phyloP scores from a whole-genome alignment of 768 basidiomycete genomes.

The Xerocomellus chrysenteron region DNA sequence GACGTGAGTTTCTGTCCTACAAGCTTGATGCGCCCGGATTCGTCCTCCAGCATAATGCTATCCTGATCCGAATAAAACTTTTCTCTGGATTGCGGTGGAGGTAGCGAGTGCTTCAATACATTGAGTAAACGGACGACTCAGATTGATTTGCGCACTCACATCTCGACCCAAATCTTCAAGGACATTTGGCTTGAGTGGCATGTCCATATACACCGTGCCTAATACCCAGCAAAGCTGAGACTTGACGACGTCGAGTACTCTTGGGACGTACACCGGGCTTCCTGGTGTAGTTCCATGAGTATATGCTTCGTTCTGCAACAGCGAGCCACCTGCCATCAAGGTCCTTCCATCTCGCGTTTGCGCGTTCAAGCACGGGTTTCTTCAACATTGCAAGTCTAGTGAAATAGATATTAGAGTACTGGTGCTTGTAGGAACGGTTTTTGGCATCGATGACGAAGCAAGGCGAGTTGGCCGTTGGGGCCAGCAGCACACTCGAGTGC shows the following conservation, averaged over 20 bases:
- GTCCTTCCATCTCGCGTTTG: slow-evolving; percentile 49
- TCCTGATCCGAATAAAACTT: slow-evolving; percentile 82
- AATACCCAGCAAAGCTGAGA: slow-evolving; percentile 86
- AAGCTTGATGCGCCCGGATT: slow-evolving; percentile 87
- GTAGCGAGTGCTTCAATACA: slow-evolving; percentile 73
- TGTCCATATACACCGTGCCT: slow-evolving; percentile 97
- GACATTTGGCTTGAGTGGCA: slow-evolving; percentile 99
- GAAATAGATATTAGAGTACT: slow-evolving; percentile 76
- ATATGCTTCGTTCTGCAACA: background rate
- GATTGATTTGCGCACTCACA: slow-evolving; percentile 48
- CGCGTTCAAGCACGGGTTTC: slow-evolving; percentile 46
- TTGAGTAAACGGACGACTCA: slow-evolving; percentile 2
- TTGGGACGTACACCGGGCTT: slow-evolving; percentile 65
- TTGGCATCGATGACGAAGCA: slow-evolving; percentile 44
- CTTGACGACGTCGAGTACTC: slow-evolving; percentile 85
- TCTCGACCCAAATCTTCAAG: slow-evolving; percentile 92
- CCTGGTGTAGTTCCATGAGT: slow-evolving; percentile 41
- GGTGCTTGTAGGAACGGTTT: slow-evolving; percentile 60
- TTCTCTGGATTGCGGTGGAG: slow-evolving; percentile 69
- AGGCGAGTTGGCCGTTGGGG: slow-evolving; percentile 29
- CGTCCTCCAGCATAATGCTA: slow-evolving; percentile 89
- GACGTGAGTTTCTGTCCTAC: slow-evolving; percentile 70
- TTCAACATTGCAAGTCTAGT: slow-evolving; percentile 52
- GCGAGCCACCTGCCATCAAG: slow-evolving; percentile 37
- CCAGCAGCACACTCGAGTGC: slow-evolving; percentile 28